Base-by-base conservation (phyloP, 176 grass and related monocot genomes). In the Zoysia japonica region DNA sequence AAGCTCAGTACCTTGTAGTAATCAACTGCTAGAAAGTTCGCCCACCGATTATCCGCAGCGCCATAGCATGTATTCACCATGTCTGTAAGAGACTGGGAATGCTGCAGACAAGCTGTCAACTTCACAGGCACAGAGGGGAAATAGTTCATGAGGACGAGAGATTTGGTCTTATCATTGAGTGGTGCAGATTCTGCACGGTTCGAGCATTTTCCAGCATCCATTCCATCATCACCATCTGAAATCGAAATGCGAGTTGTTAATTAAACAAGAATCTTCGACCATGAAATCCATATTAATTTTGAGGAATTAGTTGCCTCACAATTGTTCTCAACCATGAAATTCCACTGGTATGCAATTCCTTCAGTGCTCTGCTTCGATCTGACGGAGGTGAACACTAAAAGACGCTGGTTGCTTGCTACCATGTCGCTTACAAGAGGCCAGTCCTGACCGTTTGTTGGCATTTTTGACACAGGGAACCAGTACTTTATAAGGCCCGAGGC, bases 321-420 rank as follows among this genome's bases (percentile, higher is more conserved):
- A 35, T 94, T 93, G 75, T 95, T 99, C 75, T 99, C 96, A 57
- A 95, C 96, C 96, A 99, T 95, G 90, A 85, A 99, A 20, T 95
- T 99, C 96, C 96, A 99, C 20, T 99, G 96, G 68, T 93, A 99
- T 15, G 96, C 92, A 11, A 99, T 95, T 74, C 96, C 96, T 95
- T 99, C 96, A 0, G 86, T 70, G 16, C 64, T 67, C 68, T 99
- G 90, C 85, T 99, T 99, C 0, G 92, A 87, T n/a, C 72, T 88
- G 19, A 75, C 79, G 43, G 96, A 99, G 42, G 96, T 95, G 79
- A 99, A 99, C 59, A 99, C 90, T 11, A 95, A 50, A 55, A 95
- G 76, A 8, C 92, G 92, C 55, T 98, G 71, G 72, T 91, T 95
- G 80, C 61, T 82, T 0, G 88, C 57, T 35, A 99, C 79, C 96